Base-by-base conservation (phyloP, 768 basidiomycete genomes). In the Boletus rubroflammeus region DNA sequence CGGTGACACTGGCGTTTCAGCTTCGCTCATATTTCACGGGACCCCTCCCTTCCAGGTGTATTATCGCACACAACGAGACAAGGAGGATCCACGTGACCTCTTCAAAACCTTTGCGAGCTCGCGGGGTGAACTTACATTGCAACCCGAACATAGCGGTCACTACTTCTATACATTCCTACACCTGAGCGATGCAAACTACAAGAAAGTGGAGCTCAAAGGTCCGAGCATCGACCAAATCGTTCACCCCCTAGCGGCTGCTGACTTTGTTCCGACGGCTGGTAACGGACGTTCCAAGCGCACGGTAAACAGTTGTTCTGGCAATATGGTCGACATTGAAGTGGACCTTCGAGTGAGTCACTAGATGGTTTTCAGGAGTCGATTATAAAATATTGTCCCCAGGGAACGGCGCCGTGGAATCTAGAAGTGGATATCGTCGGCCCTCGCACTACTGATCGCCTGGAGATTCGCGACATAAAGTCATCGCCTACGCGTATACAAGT, bases 1-100 rank as follows among this genome's bases (percentile, higher is more conserved):
- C 46, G 89, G 91, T 2, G 95, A 97, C 62, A 93, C 90, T 17
- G 95, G 96, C 8, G 90, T 96, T 44, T 86, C 86, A 13, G 93
- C 90, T 3, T 84, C 88, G 4, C 81, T 97, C 47, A 81, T 94
- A 53, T 78, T 98, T 46, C 88, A 86, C 47, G 96, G 95, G 15
- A 87, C 86, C 4, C 86, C 94, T 26, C 95, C 95, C 6, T 98
- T 97, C 81, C 78, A 80, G 46, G 82, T 96, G 11, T 82, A 82
- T 64, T 97, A 94, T 69, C 81, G 78, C 13, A 80, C 82, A 53
- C 85, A 90, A 63, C 81, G 84, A 45, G 81, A 93, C 71, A 78
- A 81, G 17, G 86, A 89, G 61, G 68, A 81, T 5, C 73, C 84
- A 19, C 79, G 76, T 1, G 84, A 88, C 62, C 70, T 76, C 38